Percentiles rank a stretch among this genome's conserved stretches.
Conservation (phyloP, 129 eudicot genomes). For the Escallonia rubra region DNA sequence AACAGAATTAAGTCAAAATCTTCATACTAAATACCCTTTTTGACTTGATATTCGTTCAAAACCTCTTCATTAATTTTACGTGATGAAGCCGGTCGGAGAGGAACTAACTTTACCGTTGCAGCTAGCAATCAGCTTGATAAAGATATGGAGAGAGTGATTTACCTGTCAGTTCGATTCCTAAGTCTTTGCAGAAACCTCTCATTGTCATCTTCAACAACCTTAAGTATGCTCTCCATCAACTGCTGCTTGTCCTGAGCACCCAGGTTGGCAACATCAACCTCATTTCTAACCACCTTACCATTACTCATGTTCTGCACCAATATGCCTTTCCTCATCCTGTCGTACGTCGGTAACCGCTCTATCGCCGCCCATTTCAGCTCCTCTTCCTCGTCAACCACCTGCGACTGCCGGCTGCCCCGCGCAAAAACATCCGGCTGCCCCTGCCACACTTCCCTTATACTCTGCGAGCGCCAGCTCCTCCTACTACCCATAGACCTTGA, state of each 20-base stretch:
- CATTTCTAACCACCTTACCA: slow-evolving; percentile 8
- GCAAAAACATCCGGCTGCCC: slow-evolving; percentile 26
- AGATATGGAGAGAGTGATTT: not conserved
- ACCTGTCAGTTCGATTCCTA: slow-evolving; percentile 8
- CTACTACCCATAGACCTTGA: slow-evolving; percentile 10
- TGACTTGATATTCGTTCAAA: not conserved
- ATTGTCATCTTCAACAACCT: slow-evolving; percentile 13
- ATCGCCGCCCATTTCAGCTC: slow-evolving; percentile 25
- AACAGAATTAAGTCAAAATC: no score
- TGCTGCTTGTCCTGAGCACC: slow-evolving; percentile 5
- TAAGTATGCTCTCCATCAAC: slow-evolving; percentile 9
- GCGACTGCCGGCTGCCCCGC: slow-evolving; percentile 8
- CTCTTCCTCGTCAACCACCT: slow-evolving; percentile 26
- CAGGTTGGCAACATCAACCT: slow-evolving; percentile 11
- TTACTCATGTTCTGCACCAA: slow-evolving; percentile 2
- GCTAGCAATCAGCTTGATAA: not conserved
- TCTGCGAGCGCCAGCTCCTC: slow-evolving; percentile 14
- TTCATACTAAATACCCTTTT: no score
- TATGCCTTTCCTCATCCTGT: slow-evolving; percentile 18
- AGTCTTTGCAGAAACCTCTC: slow-evolving; percentile 9
- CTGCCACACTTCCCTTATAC: slow-evolving; percentile 28
- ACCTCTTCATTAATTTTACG: not conserved
- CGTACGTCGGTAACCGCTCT: slow-evolving; percentile 20
- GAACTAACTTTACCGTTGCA: not conserved
- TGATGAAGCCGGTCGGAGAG: no score